A percentile compares a stretch with the other conserved stretches of the same genome.
phyloP scores from a whole-genome alignment of 352 stramenopile species.

The Plasmopara muralis region DNA sequence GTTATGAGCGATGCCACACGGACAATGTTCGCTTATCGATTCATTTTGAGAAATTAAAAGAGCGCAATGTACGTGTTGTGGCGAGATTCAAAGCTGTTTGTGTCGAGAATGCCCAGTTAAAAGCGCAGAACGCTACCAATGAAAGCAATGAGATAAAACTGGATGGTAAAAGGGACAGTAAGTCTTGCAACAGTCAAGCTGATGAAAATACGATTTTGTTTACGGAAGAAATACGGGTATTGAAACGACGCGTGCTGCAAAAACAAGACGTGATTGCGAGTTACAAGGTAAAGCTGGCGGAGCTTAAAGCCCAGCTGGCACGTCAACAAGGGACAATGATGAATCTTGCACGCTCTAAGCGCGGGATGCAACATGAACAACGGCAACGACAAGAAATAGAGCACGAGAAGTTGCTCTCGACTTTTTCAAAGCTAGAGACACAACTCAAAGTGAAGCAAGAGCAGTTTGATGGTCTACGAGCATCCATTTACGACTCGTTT shows the following conservation, averaged over 20 bases:
- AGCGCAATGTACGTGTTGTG: slow-evolving; percentile 16
- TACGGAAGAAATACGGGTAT: slow-evolving; percentile 29
- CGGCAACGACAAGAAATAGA: slow-evolving; percentile 17
- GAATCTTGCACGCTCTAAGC: slow-evolving; percentile 34
- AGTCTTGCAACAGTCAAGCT: slow-evolving; percentile 1
- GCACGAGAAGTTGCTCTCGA: slow-evolving; percentile 5
- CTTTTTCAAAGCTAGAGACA: slow-evolving; percentile 13
- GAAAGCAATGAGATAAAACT: slow-evolving; percentile 2
- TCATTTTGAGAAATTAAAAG: slow-evolving; percentile 31
- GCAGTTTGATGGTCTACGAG: slow-evolving; percentile 47
- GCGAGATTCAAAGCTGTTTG: slow-evolving; percentile 30
- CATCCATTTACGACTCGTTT: slow-evolving; percentile 50
- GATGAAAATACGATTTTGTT: slow-evolving; percentile 7
- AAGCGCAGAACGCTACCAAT: slow-evolving; percentile 21
- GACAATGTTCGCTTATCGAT: slow-evolving; percentile 32
- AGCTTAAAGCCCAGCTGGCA: slow-evolving; percentile 28
- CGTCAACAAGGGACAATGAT: slow-evolving; percentile 30
- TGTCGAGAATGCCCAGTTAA: slow-evolving; percentile 31
- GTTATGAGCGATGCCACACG: slow-evolving; percentile 21
- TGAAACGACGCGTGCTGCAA: slow-evolving; percentile 46
- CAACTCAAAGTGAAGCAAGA: slow-evolving; percentile 17
- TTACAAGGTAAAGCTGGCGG: slow-evolving; percentile 35
- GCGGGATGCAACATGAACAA: slow-evolving; percentile 30
- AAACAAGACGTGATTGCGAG: slow-evolving; percentile 49
- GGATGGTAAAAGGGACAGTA: neutral